phyloP scores from a whole-genome alignment of 2,329 filamentous ascomycete species.

The Chrysoporthe deuterocubensis region DNA sequence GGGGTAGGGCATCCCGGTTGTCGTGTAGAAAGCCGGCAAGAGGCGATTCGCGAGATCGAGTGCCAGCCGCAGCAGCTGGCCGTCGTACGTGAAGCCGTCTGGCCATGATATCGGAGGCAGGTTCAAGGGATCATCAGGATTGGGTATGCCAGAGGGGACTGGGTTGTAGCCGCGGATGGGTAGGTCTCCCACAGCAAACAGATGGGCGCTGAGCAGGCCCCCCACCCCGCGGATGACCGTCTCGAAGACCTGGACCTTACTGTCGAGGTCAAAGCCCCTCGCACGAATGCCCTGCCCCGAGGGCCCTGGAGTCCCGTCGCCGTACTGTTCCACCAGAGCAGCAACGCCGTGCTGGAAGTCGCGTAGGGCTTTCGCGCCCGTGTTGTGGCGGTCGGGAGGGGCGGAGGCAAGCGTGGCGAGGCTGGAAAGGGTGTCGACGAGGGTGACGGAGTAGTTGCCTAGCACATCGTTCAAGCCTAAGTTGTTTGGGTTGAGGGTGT shows the following conservation, averaged over 20 bases:
- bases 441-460: slow-evolving; percentile 93
- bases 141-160: slow-evolving; percentile 37
- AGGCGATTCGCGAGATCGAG: slow-evolving; percentile 82
- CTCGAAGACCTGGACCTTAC: slow-evolving; percentile 98
- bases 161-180: slow-evolving; percentile 82
- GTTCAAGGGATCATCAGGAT: slow-evolving; percentile 46
- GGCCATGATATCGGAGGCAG: slow-evolving; percentile 68
- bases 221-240: slow-evolving; percentile 94
- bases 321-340: slow-evolving; percentile 79
- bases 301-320: slow-evolving; percentile 75
- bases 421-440: slow-evolving; percentile 94
- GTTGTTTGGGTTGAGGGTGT: slow-evolving; percentile 76
- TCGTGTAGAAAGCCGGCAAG: slow-evolving; percentile 88
- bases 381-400: slow-evolving; percentile 57
- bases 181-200: slow-evolving; percentile 89
- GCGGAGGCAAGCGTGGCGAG: slow-evolving; percentile 88
- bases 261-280: slow-evolving; percentile 90
- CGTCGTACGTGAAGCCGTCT: slow-evolving; percentile 81
- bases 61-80: slow-evolving; percentile 87
- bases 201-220: slow-evolving; percentile 86
- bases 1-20: slow-evolving; percentile 91
- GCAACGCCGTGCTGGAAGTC: slow-evolving; percentile 83
- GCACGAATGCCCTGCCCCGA: slow-evolving; percentile 73
- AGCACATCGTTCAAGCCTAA: slow-evolving; percentile 93
- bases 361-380: slow-evolving; percentile 64